Evolutionary conservation across 2,329 filamentous ascomycete species (phyloP).

Genomic region (Metarhizium humberi): DNA sequence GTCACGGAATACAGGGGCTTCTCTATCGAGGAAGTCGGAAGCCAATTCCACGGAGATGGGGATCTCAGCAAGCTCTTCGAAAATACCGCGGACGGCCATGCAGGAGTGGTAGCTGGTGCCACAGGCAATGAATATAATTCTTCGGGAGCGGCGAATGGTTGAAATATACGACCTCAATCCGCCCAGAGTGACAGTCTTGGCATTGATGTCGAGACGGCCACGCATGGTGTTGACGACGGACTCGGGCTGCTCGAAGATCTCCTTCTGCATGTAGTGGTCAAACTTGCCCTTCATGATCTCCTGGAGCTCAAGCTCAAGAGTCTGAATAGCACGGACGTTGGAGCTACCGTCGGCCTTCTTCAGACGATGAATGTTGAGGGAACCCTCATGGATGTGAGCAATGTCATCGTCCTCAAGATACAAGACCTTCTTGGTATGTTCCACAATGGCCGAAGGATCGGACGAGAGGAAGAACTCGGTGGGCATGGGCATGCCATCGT

Average conservation of each 20-base stretch:
- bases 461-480: constrained; percentile 99
- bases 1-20: constrained; percentile 97
- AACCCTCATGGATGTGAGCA: constrained; percentile 97
- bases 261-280: constrained; percentile 99
- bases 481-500: constrained; percentile 95
- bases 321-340: constrained; percentile 97
- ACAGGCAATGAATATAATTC: constrained; percentile 98
- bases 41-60: constrained; percentile 95
- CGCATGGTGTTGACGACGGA: constrained; percentile 99
- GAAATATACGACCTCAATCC: constrained; percentile 92
- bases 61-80: constrained; percentile 96
- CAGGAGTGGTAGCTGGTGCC: constrained; percentile 98
- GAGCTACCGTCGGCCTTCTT: constrained; percentile 95
- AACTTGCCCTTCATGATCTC: constrained; percentile 99
- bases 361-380: constrained; percentile 96
- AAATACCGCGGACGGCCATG: constrained; percentile 97
- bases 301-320: constrained; percentile 95
- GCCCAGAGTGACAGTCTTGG: constrained; percentile 93
- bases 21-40: constrained; percentile 93
- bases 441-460: constrained; percentile 94
- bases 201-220: constrained; percentile 86
- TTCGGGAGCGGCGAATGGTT: constrained; percentile 91
- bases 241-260: constrained; percentile 99
- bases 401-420: constrained; percentile 99
- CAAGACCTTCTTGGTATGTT: constrained; percentile 99